These are phyloP conservation scores for Asterionellopsis glacialis DNA, from an alignment of 108 stramenopile species.

Conservation along the genomic window DNA sequence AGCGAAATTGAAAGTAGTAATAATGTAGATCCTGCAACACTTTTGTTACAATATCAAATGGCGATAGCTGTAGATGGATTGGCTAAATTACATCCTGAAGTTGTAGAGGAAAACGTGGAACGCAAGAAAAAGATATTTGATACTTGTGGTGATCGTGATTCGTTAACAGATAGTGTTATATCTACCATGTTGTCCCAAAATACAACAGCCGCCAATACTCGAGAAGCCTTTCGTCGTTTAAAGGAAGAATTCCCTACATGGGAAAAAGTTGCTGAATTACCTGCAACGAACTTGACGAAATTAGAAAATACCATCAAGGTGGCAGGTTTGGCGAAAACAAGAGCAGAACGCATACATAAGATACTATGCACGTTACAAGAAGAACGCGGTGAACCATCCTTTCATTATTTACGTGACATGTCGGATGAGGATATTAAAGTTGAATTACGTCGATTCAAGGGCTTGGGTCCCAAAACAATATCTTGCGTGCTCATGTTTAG, in stretches of 20 bases:
- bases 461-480: conserved; percentile 80
- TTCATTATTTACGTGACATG: conserved; percentile 57
- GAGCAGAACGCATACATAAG: conserved; percentile 49
- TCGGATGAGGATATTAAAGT: conserved; percentile 47
- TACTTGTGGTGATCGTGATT: conserved; percentile 19
- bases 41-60: conserved; percentile 19
- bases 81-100: conserved; percentile 57
- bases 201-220: conserved; percentile 64
- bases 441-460: conserved; percentile 64
- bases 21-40: no score
- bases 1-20: no score
- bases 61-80: conserved; percentile 30
- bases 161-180: conserved; percentile 55
- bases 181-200: conserved; percentile 82
- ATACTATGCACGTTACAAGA: conserved; percentile 41
- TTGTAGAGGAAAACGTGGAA: conserved; percentile 41
- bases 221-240: conserved; percentile 51
- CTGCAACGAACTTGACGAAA: conserved; percentile 10
- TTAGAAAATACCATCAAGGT: conserved; percentile 55
- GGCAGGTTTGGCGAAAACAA: conserved; percentile 62
- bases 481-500: conserved; percentile 77
- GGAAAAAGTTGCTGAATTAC: conserved; percentile 31
- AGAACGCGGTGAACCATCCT: conserved; percentile 51
- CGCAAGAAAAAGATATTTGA: conserved; percentile 21
- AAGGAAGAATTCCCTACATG: conserved; percentile 58